Evolutionary conservation across 352 stramenopile genomes (phyloP), one percentile per base, ranked within the genome.

Genomic region (Phytophthora boehmeriae): DNA sequence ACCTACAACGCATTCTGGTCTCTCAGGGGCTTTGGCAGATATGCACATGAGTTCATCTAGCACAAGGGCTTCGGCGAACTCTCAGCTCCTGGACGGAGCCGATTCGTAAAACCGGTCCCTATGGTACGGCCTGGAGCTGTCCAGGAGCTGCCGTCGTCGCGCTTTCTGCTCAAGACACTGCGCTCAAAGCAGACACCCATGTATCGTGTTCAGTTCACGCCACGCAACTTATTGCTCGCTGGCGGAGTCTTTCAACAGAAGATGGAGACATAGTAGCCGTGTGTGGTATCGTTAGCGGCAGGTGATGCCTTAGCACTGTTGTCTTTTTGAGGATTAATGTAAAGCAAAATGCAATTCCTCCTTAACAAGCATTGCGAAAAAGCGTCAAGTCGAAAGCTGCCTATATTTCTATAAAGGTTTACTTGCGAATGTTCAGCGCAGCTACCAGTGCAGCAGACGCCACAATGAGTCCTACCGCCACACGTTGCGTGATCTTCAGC

Each of bases 141-240:
- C 36, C 75, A 85, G 36, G 78, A 92, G 11, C 48, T 89, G 20
- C 80, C 79, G 32, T 75, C 75, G 44, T 92, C 84, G 14, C 83
- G 79, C 4, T 92, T 90, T 55, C 53, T 93, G n/a, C 69, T 95
- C 30, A 90, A 93, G 73, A 95, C 83, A 34, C 75, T 96, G 45
- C 79, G 80, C 20, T 90, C 86, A 19, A 96, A 96, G 73, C 83
- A 93, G 56, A 95, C 88, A 45, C 86, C 83, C 30, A 90, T 95
- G 66, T 88, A 91, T 54, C 73, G 78, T 42, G 78, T 96, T 32
- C 80, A 90, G 45, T 96, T 91, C 53, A 96, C 88, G 46, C 68
- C 78, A 22, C 83, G 88, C 42, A 96, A 96, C 56, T 51, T 96
- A 60, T 49, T 96, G 60, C 80, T 95, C 30, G 73, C 78, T 28